Evolutionary conservation across 2,329 filamentous ascomycete genomes (phyloP).

Genomic region (Rutstroemia sp.): DNA sequence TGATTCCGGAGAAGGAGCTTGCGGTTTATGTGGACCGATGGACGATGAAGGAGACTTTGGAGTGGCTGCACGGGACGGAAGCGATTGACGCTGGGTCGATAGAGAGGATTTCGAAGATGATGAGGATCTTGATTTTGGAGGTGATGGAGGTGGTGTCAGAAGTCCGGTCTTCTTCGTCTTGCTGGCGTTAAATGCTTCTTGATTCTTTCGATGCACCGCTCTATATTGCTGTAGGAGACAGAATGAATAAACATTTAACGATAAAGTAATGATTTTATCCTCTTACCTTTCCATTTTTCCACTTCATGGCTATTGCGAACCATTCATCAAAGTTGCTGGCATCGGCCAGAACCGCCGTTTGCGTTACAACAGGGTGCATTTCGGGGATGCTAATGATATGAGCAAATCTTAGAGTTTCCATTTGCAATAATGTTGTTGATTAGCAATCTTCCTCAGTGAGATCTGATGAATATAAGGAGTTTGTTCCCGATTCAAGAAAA

Average conservation of each 20-base stretch:
- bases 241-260: background rate
- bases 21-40: background rate
- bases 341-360: background rate
- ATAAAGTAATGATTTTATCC: background rate
- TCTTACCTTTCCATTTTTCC: conserved; percentile 7
- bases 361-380: background rate
- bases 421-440: background rate
- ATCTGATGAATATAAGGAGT: too few relatives aligned
- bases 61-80: background rate
- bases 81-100: background rate
- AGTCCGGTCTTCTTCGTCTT: too few relatives aligned
- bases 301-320: conserved; percentile 10
- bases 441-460: too few relatives aligned
- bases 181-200: too few relatives aligned
- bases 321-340: conserved; percentile 5
- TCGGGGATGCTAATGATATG: background rate
- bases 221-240: background rate
- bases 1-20: background rate
- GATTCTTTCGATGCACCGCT: background rate
- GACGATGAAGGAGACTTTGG: too few relatives aligned
- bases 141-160: background rate
- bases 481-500: too few relatives aligned
- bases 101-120: background rate
- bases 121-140: background rate
- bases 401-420: background rate